These are phyloP conservation scores for Ottelia alismoides DNA, from an alignment of 106 monocot genomes.

Conservation along the genomic window DNA sequence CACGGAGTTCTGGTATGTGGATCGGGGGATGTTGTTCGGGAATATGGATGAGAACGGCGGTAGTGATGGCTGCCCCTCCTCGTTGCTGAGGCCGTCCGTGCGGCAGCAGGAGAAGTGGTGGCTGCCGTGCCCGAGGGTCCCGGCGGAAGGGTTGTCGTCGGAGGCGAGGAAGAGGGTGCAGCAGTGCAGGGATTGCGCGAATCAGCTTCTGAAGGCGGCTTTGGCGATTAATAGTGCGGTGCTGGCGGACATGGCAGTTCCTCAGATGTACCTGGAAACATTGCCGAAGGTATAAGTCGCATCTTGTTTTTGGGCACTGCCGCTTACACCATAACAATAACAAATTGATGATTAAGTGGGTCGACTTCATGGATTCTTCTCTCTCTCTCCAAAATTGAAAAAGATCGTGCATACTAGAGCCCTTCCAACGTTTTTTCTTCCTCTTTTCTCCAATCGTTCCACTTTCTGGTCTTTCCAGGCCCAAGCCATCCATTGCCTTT, in stretches of 20 bases:
- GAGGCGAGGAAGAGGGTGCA: constrained; percentile 62
- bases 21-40: no score
- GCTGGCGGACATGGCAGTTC: constrained; percentile 83
- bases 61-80: constrained; percentile 21
- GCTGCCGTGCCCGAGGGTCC: constrained; percentile 86
- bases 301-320: no score
- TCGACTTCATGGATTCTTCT: no score
- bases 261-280: constrained; percentile 65
- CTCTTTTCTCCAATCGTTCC: no score
- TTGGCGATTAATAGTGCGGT: constrained; percentile 93
- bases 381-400: no score
- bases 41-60: constrained; percentile 43
- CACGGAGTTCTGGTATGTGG: no score
- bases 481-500: no score
- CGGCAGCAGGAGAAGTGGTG: constrained; percentile 99
- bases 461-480: no score
- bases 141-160: constrained; percentile 58
- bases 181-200: constrained; percentile 72
- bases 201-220: constrained; percentile 91
- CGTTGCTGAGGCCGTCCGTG: constrained; percentile 48
- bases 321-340: no score
- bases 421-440: no score
- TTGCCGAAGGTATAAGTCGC: constrained; percentile 90
- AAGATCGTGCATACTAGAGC: no score
- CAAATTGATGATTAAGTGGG: no score